Evolutionary conservation across 2,329 filamentous ascomycete genomes (phyloP), one percentile per base, ranked within the genome.

Genomic region (Pseudophaeomoniella oleicola): DNA sequence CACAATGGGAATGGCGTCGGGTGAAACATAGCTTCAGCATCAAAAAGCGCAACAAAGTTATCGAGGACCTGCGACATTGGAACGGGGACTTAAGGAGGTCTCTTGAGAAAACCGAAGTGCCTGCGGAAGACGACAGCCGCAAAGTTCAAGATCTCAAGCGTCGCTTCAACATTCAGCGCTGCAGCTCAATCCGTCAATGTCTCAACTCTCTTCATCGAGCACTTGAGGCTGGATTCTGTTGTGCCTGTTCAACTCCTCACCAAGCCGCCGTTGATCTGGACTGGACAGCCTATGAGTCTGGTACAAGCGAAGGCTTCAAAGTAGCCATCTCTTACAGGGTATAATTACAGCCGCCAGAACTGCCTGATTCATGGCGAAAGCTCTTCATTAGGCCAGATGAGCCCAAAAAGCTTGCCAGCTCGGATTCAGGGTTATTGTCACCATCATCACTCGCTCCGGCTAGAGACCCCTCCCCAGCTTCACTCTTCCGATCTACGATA

Each of bases 1-100:
- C 15, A 10, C 10, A 33, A 33, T 33, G 31, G 31, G 31, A 33
- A 14, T 33, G 31, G 31, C 10, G 31, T 10, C 31, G 31, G 11
- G 15, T 33, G 15, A 33, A 33, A 33, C 10, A 14, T 10, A 15
- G 10, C 10, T 15, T 33, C 15, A 15, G 15, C 15, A 10, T 15
- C 10, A 33, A 33, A 33, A 14, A 33, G 15, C 31, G 31, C 10
- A 33, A 15, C 10, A 14, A 11, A 10, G 10, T 33, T 16, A 33
- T 33, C 15, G 14, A 15, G 10, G 31, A 33, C 10, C 31, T 33
- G 14, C 31, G 15, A 15, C 15, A 33, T 14, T 33, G 31, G 31
- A 33, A 33, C 14, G 15, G 10, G 15, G 31, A 10, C 10, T 33
- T 33, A 33, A 33, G 15, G 15, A 33, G 15, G 10, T 33, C 10